Base-by-base conservation (phyloP, 2,329 filamentous ascomycete genomes). In the Fusarium sp. region DNA sequence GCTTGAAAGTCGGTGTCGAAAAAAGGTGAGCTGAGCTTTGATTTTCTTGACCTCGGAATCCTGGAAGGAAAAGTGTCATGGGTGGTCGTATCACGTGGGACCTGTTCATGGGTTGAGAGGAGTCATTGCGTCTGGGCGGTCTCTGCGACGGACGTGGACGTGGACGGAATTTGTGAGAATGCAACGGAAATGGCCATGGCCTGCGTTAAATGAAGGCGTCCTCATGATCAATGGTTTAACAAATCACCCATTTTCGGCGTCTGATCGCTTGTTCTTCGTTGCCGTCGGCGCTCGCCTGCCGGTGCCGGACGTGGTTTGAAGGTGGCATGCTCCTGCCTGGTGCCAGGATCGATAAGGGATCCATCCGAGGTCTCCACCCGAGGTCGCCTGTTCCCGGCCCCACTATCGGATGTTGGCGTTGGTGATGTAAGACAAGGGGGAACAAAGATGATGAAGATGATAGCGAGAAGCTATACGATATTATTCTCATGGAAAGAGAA, bases 361-460 rank as follows among this genome's bases (percentile, higher is more conserved):
- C 75, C 72, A 70, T 77, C 50, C 62, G 67, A 35, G 60, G 72
- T 68, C 68, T 76, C 77, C 77, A 79, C 77, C 73, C 32, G 61
- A 65, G 66, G 75, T 79, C 75, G 76, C 76, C 77, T 79, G 77
- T 77, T 79, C 54, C 71, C 73, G 73, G 76, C 77, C 76, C 77
- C 77, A 79, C 77, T 77, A 77, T 79, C 77, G 73, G 71, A 79
- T 79, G 77, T 76, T 79, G 76, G 66, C 54, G 70, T 66, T 72
- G 59, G 61, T 65, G 66, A 70, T 73, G 68, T 73, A 77, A 73
- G 72, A 76, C 68, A 71, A 54, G 64, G 48, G 48, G 63, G 61
- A 54, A 64, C 48, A 64, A 66, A 23, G 52, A 65, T 25, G 32
- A 48, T 16, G 20, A 48, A 2, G 30, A 45, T 30, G 32, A 58